Base-by-base conservation (phyloP, 805 yeast genomes). In the Wickerhamiella australiensis region DNA sequence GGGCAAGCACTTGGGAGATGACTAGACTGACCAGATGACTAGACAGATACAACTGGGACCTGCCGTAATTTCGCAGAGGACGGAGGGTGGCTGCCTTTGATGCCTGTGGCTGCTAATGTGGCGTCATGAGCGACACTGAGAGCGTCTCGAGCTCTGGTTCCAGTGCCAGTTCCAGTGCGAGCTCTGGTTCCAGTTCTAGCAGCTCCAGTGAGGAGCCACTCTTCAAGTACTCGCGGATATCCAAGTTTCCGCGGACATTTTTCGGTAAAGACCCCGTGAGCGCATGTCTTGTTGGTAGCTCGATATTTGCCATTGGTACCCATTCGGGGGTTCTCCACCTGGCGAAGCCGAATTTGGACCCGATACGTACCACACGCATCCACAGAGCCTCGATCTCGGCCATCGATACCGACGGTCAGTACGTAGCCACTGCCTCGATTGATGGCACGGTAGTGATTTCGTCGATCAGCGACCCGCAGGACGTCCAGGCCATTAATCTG, bases 401-500 rank as follows among this genome's bases (percentile, higher is more conserved):
- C 0, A 71, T 86, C 0, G 33, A 36, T 22, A n/a, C 36, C 15
- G 94, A 85, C 59, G 92, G 94, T 0, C 65, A 65, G 7, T 78
- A 73, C 58, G 77, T 92, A 52, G 94, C 92, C 0, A 80, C 94
- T 0, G 95, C 88, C 0, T 86, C 96, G 0, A 80, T 90, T 69
- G 98, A 92, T 61, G 98, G 98, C 0, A 83, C 95, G 0, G 82
- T 90, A 0, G 86, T 86, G 1, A 75, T 86, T 3, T 92, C 95
- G 0, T 75, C 87, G 1, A 67, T 85, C 1, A 52, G 55, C 1
- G 83, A 81, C 54, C 76, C 76, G 17, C 66, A 69, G 3, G 92
- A 82, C 56, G 76, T 82, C 2, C 69, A 74, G 0, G 87, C 86
- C 2, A 81, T 76, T 56, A 94, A 88, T 64, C 84, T 87, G 63